Percentiles rank a stretch among this genome's conserved stretches.
Evolutionary conservation across 192 early-diverging fungal species (phyloP).

Genomic region (Coemansia biformis): DNA sequence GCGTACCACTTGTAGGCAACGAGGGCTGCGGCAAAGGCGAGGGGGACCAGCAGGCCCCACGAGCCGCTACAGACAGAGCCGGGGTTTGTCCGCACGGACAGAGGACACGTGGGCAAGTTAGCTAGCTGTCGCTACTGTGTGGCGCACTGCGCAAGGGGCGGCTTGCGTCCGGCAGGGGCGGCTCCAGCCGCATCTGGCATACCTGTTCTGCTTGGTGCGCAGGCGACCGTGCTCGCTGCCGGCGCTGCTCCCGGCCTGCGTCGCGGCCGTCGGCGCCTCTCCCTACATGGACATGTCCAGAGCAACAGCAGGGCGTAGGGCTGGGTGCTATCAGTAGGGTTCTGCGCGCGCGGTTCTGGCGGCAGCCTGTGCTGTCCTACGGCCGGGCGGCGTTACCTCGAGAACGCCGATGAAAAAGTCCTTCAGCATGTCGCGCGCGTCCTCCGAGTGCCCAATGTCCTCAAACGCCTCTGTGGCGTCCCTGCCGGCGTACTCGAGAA

Average conservation of each 20-base stretch:
- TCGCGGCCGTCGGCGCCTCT: slow-evolving; percentile 12
- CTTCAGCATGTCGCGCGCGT: slow-evolving; percentile 82
- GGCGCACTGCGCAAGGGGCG: not conserved
- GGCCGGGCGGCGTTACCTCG: slow-evolving; percentile 45
- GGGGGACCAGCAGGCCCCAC: slow-evolving; percentile 52
- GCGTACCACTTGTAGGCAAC: slow-evolving; percentile 54
- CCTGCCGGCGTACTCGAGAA: slow-evolving; percentile 83
- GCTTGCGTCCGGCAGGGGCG: too few species aligned
- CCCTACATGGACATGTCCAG: slow-evolving; percentile 18
- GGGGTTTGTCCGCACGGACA: too few species aligned
- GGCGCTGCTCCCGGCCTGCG: slow-evolving; percentile 1
- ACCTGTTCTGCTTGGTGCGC: slow-evolving; percentile 47
- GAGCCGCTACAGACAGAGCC: slow-evolving; percentile 34
- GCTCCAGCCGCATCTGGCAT: not conserved
- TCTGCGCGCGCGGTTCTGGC: too few species aligned
- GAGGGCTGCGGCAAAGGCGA: slow-evolving; percentile 50
- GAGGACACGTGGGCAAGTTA: not conserved
- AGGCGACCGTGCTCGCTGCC: slow-evolving; percentile 12
- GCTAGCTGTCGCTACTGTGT: not conserved
- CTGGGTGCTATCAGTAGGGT: not conserved
- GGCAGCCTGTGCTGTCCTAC: too few species aligned
- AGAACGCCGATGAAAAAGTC: slow-evolving; percentile 71
- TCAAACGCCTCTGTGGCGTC: slow-evolving; percentile 94
- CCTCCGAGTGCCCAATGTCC: slow-evolving; percentile 95
- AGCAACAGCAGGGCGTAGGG: too few species aligned